Evolutionary conservation across 441 rosid species (phyloP), one percentile per base, ranked within the genome.

Genomic region (Eruca vesicaria): DNA sequence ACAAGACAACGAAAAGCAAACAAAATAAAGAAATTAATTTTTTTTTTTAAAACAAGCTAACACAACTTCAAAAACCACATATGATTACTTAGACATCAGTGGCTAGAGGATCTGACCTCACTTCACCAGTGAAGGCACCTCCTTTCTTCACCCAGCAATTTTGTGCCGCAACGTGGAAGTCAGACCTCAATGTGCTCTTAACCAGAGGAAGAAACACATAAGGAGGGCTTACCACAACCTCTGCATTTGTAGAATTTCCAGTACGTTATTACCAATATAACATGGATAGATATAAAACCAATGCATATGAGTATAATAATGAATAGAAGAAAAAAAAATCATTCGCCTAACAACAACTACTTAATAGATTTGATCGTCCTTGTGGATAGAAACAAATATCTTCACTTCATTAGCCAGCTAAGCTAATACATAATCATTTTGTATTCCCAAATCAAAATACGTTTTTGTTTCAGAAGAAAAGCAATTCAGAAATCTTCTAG

Each of bases 121-220:
- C 85, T 72, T 89, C 94, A 19, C 92, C 94, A 2, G 94, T 89
- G 89, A 63, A 89, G 70, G 94, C 94, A 82, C 92, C 94, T 50
- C 94, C 94, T 56, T 89, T 89, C 73, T 85, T 85, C 48, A 89
- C 89, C 94, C 94, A 89, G 74, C 94, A 89, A 76, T 89, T 89
- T 68, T 89, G 94, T 4, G 94, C 94, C 7, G 90, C 88, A 32
- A 89, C 88, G 68, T 80, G 81, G 18, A 89, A 85, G 57, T 85
- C 88, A 29, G 90, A 66, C 78, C 82, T 81, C 84, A 89, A 73
- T 8, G 16, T 56, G 79, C 73, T 72, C 74, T 89, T 87, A 31
- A 87, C 90, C 72, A 80, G 26, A 19, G 85, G 83, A 74, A 89
- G 92, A 66, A 87, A 89, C 72, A 89, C 83, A 78, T 71, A 87